Conservation (phyloP, 208 protist genomes). For the Angomonas deanei region DNA sequence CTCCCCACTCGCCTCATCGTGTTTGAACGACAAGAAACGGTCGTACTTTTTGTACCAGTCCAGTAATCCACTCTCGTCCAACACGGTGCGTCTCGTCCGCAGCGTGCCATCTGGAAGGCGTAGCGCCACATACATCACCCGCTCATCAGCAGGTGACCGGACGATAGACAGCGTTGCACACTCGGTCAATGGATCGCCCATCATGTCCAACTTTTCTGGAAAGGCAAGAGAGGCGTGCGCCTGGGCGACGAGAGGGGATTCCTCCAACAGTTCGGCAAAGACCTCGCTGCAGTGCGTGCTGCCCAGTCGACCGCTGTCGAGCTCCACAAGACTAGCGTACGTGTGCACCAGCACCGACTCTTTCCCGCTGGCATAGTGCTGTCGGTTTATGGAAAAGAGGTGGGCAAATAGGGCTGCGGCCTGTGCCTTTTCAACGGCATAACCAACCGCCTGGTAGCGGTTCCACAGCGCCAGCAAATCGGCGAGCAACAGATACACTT, state of each 20-base stretch:
- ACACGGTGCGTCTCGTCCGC: neutral
- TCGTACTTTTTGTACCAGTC: neutral
- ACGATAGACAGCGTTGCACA: neutral
- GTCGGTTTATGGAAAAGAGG: neutral
- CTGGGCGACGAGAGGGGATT: neutral
- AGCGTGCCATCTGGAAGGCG: neutral
- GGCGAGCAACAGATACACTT: conserved; percentile 17
- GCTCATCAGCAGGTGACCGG: neutral
- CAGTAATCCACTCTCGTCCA: neutral
- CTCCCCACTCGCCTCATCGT: neutral
- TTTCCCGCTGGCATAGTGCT: neutral
- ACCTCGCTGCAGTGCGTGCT: neutral
- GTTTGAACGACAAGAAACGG: neutral
- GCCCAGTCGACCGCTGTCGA: neutral
- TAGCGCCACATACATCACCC: neutral
- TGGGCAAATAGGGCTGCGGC: neutral
- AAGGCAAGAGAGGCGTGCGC: neutral
- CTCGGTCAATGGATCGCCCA: neutral
- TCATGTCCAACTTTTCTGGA: neutral
- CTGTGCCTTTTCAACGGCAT: conserved; percentile 2
- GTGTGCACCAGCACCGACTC: neutral
- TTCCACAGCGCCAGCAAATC: conserved; percentile 27
- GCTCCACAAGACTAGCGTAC: neutral
- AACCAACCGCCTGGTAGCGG: conserved; percentile 17
- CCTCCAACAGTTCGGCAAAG: neutral